Conservation (phyloP, 164 flowering plant genomes). For the Berberis thunbergii region DNA sequence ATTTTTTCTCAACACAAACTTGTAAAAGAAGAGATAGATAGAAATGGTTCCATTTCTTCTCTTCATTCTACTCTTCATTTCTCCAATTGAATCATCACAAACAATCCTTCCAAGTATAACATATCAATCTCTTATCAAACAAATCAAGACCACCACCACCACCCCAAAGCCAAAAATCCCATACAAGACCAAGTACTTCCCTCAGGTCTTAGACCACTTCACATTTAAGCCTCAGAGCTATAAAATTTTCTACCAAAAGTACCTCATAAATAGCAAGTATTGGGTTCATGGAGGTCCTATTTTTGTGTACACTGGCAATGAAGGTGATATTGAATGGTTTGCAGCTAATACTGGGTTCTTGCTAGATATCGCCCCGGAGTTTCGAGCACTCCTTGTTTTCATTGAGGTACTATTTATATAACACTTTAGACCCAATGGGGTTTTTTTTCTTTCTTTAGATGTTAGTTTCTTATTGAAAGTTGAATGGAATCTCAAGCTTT, state of each 20-base stretch:
- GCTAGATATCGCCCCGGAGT: neutral
- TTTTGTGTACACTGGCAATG: neutral
- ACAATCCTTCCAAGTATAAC: neutral
- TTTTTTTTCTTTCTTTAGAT: neutral
- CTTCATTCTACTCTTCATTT: neutral
- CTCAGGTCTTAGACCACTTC: neutral
- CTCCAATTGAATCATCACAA: neutral
- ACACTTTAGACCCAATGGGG: neutral
- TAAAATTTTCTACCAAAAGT: neutral
- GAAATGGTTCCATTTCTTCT: neutral
- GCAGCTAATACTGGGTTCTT: neutral
- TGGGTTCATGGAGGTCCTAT: neutral
- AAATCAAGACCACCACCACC: neutral
- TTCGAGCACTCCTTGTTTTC: neutral
- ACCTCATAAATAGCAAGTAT: neutral
- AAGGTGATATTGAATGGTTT: slow-evolving; percentile 1
- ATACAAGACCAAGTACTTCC: slow-evolving; percentile 1
- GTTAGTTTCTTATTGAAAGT: neutral
- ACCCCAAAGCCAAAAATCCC: neutral
- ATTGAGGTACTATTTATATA: neutral
- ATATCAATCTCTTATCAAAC: neutral
- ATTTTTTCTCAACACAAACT: too few species aligned
- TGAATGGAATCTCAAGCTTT: neutral
- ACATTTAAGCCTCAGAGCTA: neutral
- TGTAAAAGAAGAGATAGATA: neutral